phyloP scores from a whole-genome alignment of 2,329 filamentous ascomycete genomes.

The Emmonsia crescens region DNA sequence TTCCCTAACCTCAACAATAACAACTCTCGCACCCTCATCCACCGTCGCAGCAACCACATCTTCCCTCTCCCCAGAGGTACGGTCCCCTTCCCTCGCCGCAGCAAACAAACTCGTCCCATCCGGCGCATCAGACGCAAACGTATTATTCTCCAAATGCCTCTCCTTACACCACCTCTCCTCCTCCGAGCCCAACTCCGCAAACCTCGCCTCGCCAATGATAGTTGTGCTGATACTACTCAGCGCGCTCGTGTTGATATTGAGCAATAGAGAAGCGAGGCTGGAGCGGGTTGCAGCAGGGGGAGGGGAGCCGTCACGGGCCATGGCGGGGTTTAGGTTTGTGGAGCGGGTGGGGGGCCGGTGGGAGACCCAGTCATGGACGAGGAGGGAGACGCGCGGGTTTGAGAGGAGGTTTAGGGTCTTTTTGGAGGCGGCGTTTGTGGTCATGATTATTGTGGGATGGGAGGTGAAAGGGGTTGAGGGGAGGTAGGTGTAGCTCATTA shows the following conservation, averaged over 20 bases:
- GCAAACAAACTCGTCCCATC: slow-evolving; percentile 40
- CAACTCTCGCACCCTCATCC: slow-evolving; percentile 68
- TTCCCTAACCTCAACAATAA: slow-evolving; percentile 72
- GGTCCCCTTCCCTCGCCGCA: slow-evolving; percentile 16
- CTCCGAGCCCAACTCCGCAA: slow-evolving; percentile 62
- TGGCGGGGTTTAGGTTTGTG: slow-evolving; percentile 40
- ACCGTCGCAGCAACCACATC: slow-evolving; percentile 50
- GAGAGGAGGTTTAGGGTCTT: slow-evolving; percentile 66
- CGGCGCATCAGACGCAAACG: slow-evolving; percentile 50
- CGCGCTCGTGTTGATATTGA: slow-evolving; percentile 83
- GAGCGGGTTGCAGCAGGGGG: slow-evolving; percentile 54
- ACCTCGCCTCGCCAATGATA: slow-evolving; percentile 74
- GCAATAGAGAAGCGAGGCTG: slow-evolving; percentile 68
- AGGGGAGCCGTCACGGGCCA: slow-evolving; percentile 50
- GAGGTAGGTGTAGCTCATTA: slow-evolving; percentile 99
- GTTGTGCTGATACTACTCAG: slow-evolving; percentile 84
- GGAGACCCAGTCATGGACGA: slow-evolving; percentile 98
- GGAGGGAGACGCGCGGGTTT: slow-evolving; percentile 79
- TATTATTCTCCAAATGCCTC: slow-evolving; percentile 84
- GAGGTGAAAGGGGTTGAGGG: slow-evolving; percentile 62
- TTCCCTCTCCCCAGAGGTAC: slow-evolving; percentile 21
- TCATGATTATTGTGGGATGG: slow-evolving; percentile 90
- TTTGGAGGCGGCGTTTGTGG: slow-evolving; percentile 62
- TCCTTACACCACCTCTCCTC: slow-evolving; percentile 78
- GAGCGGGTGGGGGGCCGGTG: slow-evolving; percentile 72